Conservation (phyloP, 208 protist genomes). For the Vickermania spadyakhi region DNA sequence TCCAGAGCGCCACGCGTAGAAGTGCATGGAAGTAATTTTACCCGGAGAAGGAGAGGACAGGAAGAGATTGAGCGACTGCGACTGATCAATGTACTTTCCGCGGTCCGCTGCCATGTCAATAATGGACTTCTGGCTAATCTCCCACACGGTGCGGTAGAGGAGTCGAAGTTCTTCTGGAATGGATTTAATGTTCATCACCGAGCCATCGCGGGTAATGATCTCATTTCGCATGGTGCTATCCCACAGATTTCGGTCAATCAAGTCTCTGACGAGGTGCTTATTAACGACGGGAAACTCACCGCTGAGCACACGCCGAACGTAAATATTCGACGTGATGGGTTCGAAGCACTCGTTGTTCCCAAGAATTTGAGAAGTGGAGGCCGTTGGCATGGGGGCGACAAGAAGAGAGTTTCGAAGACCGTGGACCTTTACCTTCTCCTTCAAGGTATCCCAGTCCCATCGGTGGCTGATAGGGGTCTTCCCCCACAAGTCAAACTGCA, state of each 20-base stretch:
- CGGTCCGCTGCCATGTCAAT: constrained; percentile 99
- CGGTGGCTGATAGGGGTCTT: constrained; percentile 62
- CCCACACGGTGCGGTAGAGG: constrained; percentile 99
- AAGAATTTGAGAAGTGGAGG: constrained; percentile 98
- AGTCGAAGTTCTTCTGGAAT: constrained; percentile 95
- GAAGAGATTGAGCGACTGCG: constrained; percentile 98
- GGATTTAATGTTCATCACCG: constrained; percentile 87
- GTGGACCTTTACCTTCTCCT: constrained; percentile 72
- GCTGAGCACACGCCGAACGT: constrained; percentile 95
- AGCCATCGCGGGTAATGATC: constrained; percentile 95
- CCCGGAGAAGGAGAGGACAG: constrained; percentile 90
- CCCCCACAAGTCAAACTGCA: constrained; percentile 99
- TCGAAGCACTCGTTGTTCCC: constrained; percentile 99
- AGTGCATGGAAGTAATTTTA: constrained; percentile 99
- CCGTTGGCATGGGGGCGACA: constrained; percentile 99
- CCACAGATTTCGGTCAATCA: constrained; percentile 94
- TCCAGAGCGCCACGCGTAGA: constrained; percentile 97
- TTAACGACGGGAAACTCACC: constrained; percentile 99
- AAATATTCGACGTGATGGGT: constrained; percentile 99
- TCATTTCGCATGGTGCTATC: constrained; percentile 90
- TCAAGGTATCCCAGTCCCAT: constrained; percentile 96
- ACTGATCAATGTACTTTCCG: constrained; percentile 99
- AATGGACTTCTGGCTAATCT: constrained; percentile 95
- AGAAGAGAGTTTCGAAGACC: constrained; percentile 98
- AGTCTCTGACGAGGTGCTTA: constrained; percentile 96